These are phyloP conservation scores for Parsonsia alboflavescens DNA, from an alignment of 257 asterid species.

Conservation along the genomic window DNA sequence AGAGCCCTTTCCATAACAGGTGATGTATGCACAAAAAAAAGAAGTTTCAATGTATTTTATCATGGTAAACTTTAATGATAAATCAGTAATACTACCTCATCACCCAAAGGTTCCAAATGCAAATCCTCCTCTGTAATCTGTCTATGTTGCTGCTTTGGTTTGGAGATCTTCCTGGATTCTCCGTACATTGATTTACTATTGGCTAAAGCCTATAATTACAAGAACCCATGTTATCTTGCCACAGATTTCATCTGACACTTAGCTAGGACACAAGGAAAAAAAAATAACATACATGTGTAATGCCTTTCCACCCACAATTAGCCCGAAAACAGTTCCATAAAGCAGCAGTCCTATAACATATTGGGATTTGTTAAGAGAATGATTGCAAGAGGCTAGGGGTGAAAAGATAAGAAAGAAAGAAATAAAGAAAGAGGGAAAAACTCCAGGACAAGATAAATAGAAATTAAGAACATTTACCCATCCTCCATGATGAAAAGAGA, in stretches of 20 bases:
- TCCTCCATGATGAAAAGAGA: slow-evolving; percentile 50
- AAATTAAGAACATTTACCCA: slow-evolving; percentile 43
- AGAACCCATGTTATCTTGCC: slow-evolving; percentile 11
- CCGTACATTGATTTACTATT: slow-evolving; percentile 43
- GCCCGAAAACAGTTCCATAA: slow-evolving; percentile 81
- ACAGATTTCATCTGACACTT: slow-evolving; percentile 6
- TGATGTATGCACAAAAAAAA: not conserved
- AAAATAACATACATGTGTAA: slow-evolving; percentile 43
- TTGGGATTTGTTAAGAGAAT: slow-evolving; percentile 22
- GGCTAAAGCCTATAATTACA: slow-evolving; percentile 57
- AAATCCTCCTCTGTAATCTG: slow-evolving; percentile 45
- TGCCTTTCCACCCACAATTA: slow-evolving; percentile 88
- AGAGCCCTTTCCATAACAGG: not conserved
- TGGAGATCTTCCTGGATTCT: slow-evolving; percentile 30
- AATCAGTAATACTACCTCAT: slow-evolving; percentile 39
- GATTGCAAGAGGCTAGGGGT: slow-evolving; percentile 6
- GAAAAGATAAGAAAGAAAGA: not conserved
- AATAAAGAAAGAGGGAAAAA: not conserved
- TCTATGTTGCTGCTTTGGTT: slow-evolving; percentile 41
- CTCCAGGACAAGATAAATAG: slow-evolving; percentile 2
- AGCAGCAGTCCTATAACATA: slow-evolving; percentile 57
- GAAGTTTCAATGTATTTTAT: not conserved
- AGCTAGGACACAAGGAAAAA: not conserved
- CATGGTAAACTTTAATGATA: not conserved
- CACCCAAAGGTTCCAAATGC: slow-evolving; percentile 61